Evolutionary conservation across 306 rosid genomes (phyloP), one percentile per base, ranked within the genome.

Genomic region (Quercus ilex): DNA sequence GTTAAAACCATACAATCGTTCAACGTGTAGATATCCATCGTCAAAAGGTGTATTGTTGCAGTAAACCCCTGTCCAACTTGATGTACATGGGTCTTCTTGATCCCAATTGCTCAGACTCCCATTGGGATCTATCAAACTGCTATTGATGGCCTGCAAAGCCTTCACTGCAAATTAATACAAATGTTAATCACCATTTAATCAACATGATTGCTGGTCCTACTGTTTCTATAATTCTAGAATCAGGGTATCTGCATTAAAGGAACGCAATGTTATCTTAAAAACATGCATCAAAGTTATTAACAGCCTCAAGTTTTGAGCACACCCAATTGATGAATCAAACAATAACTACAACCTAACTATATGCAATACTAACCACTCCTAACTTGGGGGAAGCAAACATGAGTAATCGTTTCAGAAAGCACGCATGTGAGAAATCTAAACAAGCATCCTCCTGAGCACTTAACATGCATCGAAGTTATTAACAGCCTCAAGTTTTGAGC

Each of bases 1-100:
- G 73, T 11, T 30, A 62, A 82, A 77, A 60, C 11, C 91, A 63
- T 93, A 96, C 99, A 96, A 72, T 89, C 87, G 86, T 77, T 52
- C n/a, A 86, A 96, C 94, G 74, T 96, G 99, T 25, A 85, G 91
- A 89, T 82, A 80, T 80, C 90, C 92, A 86, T 91, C 97, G 2
- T 25, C 69, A 20, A 73, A 43, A 77, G 93, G 46, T 14, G 3
- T 46, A 68, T 88, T 88, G 91, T 28, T 79, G 91, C 99, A 96
- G 55, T 82, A 9, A 81, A 96, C 90, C 57, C 99, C 92, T 25
- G 82, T 93, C 99, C 98, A 96, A 13, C 25, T 81, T 38, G 89
- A 77, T 7, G 85, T 78, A 78, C 99, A 96, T 7, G 99, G 98
- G 77, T 96, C 98, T 69, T 93, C 97, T 8, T 15, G 41, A 65